Percentiles rank a stretch among this genome's conserved stretches.
Conservation (phyloP, 2,329 filamentous ascomycete species). For the Cladosporium velox region DNA sequence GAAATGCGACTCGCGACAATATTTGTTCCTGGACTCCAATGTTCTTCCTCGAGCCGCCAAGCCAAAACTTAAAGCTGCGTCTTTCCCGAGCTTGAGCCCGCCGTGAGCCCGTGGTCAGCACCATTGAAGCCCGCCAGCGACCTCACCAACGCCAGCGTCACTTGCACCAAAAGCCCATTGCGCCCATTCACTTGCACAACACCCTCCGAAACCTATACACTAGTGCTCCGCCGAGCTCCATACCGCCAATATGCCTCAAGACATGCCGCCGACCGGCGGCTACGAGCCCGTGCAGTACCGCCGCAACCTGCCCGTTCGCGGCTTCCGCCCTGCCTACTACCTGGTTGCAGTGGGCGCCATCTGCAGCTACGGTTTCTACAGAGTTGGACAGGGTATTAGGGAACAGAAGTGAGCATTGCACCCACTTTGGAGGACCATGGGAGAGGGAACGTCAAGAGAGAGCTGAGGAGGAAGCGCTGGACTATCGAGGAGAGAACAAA, state of each 20-base stretch:
- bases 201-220: neutral
- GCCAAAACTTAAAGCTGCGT: slow-evolving; percentile 2
- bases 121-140: slow-evolving; percentile 14
- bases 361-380: slow-evolving; percentile 91
- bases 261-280: slow-evolving; percentile 93
- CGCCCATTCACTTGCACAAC: neutral
- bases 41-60: neutral
- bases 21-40: neutral
- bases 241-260: slow-evolving; percentile 75
- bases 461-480: neutral
- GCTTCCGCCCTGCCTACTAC: slow-evolving; percentile 81
- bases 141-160: slow-evolving; percentile 18
- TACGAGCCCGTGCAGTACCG: slow-evolving; percentile 98
- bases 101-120: slow-evolving; percentile 16
- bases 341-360: slow-evolving; percentile 74
- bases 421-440: neutral
- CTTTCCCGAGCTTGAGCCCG: slow-evolving; percentile 12
- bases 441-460: neutral
- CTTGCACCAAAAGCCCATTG: slow-evolving; percentile 14
- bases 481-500: neutral
- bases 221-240: slow-evolving; percentile 22
- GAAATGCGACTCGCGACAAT: neutral
- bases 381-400: slow-evolving; percentile 75
- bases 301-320: slow-evolving; percentile 89
- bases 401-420: slow-evolving; percentile 72